phyloP scores from a whole-genome alignment of 108 stramenopile species.

The Skeletonema costatum region DNA sequence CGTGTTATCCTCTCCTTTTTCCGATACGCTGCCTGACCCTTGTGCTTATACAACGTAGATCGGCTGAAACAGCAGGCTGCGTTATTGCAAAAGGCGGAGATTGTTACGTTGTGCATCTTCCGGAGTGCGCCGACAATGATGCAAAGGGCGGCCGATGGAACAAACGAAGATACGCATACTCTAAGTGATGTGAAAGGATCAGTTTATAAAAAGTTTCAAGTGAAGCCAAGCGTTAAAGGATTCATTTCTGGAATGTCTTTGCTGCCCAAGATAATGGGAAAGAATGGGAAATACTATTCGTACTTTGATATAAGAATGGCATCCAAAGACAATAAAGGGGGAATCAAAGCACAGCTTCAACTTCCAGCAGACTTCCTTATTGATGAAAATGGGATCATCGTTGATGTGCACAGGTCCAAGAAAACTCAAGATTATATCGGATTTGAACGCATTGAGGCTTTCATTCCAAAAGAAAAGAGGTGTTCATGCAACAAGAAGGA shows the following conservation, averaged over 20 bases:
- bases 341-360: not conserved
- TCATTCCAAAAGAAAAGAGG: constrained; percentile 9
- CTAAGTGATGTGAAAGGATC: constrained; percentile 7
- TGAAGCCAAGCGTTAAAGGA: not conserved
- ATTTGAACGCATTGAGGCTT: constrained; percentile 9
- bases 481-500: constrained; percentile 16
- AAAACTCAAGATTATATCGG: not conserved
- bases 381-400: constrained; percentile 17
- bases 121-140: not conserved
- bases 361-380: constrained; percentile 13
- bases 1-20: constrained; percentile 16
- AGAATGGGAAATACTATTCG: not conserved
- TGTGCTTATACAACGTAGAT: constrained; percentile 8
- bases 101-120: constrained; percentile 1
- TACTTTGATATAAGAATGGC: not conserved
- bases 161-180: not conserved
- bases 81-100: constrained; percentile 2
- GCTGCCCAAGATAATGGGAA: not conserved
- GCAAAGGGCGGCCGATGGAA: not conserved
- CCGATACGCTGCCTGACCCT: constrained; percentile 4
- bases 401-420: constrained; percentile 7
- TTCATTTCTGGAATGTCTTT: not conserved
- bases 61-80: constrained; percentile 9
- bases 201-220: constrained; percentile 5
- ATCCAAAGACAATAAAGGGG: not conserved